phyloP scores from a whole-genome alignment of 805 yeast species.

The Kuraishia ogatae region DNA sequence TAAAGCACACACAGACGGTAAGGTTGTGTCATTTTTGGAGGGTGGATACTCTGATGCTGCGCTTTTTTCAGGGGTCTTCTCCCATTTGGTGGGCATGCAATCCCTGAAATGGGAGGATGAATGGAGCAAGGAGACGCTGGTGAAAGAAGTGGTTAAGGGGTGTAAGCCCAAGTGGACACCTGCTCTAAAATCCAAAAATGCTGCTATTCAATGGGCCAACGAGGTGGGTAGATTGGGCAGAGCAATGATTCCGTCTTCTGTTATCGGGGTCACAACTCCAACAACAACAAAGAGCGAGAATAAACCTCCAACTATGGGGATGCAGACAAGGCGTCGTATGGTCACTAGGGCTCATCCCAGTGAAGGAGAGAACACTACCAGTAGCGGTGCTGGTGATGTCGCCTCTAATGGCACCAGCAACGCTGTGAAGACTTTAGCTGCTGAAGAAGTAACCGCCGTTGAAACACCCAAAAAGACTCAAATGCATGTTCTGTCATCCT shows the following conservation, averaged over 20 bases:
- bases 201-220: constrained; percentile 52
- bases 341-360: not conserved
- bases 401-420: not conserved
- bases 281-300: not conserved
- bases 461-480: not conserved
- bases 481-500: not conserved
- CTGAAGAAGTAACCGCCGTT: not conserved
- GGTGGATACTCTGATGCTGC: constrained; percentile 89
- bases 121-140: constrained; percentile 57
- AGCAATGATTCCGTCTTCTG: constrained; percentile 40
- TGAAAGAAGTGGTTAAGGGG: constrained; percentile 59
- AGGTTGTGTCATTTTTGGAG: constrained; percentile 61
- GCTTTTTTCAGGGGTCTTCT: constrained; percentile 65
- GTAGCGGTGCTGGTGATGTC: not conserved
- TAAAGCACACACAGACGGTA: constrained; percentile 50
- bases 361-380: not conserved
- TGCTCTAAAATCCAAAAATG: constrained; percentile 36
- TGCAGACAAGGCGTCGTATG: not conserved
- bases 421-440: not conserved
- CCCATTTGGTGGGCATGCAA: constrained; percentile 69
- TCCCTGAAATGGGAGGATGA: constrained; percentile 46
- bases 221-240: constrained; percentile 56
- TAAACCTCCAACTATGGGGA: not conserved
- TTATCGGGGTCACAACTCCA: not conserved
- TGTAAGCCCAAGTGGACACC: constrained; percentile 62